Conservation (phyloP, 768 basidiomycete species). For the Tylopilus balloui region DNA sequence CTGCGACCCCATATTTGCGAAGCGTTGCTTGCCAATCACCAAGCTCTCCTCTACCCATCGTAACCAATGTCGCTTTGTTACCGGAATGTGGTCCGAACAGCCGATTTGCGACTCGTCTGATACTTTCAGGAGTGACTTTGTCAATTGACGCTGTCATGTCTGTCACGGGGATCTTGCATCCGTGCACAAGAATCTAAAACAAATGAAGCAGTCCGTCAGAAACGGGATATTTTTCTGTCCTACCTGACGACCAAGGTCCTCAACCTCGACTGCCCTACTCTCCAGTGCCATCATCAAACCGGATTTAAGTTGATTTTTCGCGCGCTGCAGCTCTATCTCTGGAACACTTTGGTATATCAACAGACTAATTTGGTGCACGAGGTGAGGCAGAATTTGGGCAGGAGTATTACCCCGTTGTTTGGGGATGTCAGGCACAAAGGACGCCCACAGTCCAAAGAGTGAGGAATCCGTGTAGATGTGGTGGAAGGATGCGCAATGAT, state of each 20-base stretch:
- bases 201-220: not conserved
- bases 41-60: conserved; percentile 78
- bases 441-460: conserved; percentile 86
- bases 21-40: conserved; percentile 62
- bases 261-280: conserved; percentile 78
- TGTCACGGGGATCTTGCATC: conserved; percentile 76
- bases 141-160: conserved; percentile 92
- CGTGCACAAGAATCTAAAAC: conserved; percentile 73
- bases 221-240: conserved; percentile 2
- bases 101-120: conserved; percentile 71
- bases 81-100: conserved; percentile 64
- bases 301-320: conserved; percentile 94
- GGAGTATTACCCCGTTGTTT: conserved; percentile 58
- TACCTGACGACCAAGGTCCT: conserved; percentile 89
- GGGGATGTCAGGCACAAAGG: conserved; percentile 65
- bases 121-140: conserved; percentile 60
- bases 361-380: conserved; percentile 83
- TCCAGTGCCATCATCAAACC: conserved; percentile 94
- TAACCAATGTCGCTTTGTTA: conserved; percentile 72
- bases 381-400: conserved; percentile 71
- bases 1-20: conserved; percentile 63
- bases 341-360: conserved; percentile 69
- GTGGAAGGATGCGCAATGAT: conserved; percentile 95
- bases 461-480: conserved; percentile 96
- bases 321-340: conserved; percentile 68